Conservation (phyloP, 371 early-diverging fungal genomes). For the Actinomucor elegans region DNA sequence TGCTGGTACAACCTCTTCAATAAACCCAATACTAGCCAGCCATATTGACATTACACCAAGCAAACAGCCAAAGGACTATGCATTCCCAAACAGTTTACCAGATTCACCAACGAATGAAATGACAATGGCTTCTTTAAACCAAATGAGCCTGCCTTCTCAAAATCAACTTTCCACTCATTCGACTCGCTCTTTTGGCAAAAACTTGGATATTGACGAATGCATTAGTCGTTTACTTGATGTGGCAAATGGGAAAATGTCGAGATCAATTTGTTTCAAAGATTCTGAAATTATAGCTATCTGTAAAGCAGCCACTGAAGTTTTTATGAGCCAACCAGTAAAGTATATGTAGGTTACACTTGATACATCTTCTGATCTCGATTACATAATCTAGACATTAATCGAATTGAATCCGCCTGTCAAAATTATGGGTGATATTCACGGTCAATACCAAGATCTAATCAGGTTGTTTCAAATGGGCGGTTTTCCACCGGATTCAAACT, state of each 20-base stretch:
- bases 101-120: not conserved
- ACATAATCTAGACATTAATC: constrained; percentile 73
- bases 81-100: constrained; percentile 10
- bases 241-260: constrained; percentile 57
- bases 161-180: constrained; percentile 25
- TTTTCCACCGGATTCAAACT: constrained; percentile 89
- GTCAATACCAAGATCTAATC: constrained; percentile 90
- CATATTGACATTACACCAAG: constrained; percentile 5
- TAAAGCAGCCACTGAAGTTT: constrained; percentile 80
- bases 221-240: constrained; percentile 77
- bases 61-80: not conserved
- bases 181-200: constrained; percentile 24
- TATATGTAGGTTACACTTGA: constrained; percentile 46
- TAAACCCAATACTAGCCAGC: constrained; percentile 42
- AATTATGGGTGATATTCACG: constrained; percentile 93
- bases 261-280: constrained; percentile 70
- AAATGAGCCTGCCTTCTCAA: not conserved
- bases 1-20: constrained; percentile 37
- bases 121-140: not conserved
- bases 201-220: constrained; percentile 77
- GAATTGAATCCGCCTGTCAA: constrained; percentile 95
- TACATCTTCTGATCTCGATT: no score
- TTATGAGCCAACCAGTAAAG: constrained; percentile 86
- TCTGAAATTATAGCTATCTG: constrained; percentile 89
- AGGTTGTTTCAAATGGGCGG: constrained; percentile 89